These are phyloP conservation scores for Zymoseptoria tritici DNA, from an alignment of 2,329 filamentous ascomycete species.

Conservation along the genomic window DNA sequence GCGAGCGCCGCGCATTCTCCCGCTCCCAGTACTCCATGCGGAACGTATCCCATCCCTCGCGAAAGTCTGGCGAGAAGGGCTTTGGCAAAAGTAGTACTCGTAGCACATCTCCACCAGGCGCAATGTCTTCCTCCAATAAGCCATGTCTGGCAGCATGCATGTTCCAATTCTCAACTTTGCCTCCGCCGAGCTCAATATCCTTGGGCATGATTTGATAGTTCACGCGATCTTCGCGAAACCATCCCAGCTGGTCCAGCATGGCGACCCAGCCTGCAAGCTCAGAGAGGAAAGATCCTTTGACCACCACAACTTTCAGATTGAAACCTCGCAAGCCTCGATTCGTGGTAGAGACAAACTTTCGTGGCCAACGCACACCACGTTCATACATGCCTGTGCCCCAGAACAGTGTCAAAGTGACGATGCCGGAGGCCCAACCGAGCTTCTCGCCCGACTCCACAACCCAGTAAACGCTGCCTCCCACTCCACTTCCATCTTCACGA, in stretches of 20 bases:
- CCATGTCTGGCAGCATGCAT: conserved; percentile 30
- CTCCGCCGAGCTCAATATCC: conserved; percentile 37
- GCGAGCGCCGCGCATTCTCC: conserved; percentile 80
- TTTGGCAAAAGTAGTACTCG: conserved; percentile 87
- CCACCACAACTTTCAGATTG: conserved; percentile 93
- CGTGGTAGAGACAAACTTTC: conserved; percentile 79
- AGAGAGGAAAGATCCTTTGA: conserved; percentile 72
- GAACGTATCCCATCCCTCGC: conserved; percentile 96
- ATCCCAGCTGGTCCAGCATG: conserved; percentile 27
- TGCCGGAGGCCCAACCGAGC: conserved; percentile 81
- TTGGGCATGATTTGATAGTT: conserved; percentile 31
- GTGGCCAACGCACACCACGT: conserved; percentile 85
- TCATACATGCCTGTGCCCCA: conserved; percentile 98
- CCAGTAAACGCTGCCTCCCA: conserved; percentile 95
- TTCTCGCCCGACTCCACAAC: conserved; percentile 84
- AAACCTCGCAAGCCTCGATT: conserved; percentile 86
- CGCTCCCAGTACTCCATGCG: conserved; percentile 93
- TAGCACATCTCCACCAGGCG: conserved; percentile 82
- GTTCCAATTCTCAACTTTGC: conserved; percentile 55
- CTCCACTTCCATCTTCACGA: conserved; percentile 84
- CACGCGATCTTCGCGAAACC: conserved; percentile 27
- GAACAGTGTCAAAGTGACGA: conserved; percentile 77
- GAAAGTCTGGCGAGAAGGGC: conserved; percentile 87
- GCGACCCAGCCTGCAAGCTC: conserved; percentile 55
- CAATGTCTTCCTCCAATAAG: conserved; percentile 74